Conservation (phyloP, 2,329 filamentous ascomycete genomes). For the Lasiodiplodia hormozganensis region DNA sequence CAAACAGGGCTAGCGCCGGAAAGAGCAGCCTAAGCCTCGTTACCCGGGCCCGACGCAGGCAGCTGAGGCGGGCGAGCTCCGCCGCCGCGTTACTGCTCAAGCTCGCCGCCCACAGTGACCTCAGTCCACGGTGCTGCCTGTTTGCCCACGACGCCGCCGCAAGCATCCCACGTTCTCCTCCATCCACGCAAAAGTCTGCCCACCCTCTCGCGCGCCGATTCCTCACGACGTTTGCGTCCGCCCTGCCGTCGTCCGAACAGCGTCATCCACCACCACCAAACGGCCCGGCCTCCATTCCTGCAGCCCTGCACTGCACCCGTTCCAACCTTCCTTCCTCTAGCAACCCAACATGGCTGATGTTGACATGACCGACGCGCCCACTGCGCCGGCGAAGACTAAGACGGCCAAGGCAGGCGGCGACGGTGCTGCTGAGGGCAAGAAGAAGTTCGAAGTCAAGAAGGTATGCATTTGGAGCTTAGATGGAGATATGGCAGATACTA, state of each 20-base stretch:
- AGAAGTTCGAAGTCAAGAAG: slow-evolving; percentile 99
- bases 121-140: slow-evolving; percentile 11
- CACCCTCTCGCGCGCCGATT: background rate
- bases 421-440: slow-evolving; percentile 66
- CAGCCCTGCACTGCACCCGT: background rate
- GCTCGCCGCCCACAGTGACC: background rate
- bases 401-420: slow-evolving; percentile 59
- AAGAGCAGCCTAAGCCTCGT: background rate
- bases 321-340: background rate
- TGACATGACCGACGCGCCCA: slow-evolving; percentile 88
- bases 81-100: background rate
- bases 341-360: slow-evolving; percentile 80
- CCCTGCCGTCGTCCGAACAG: slow-evolving; percentile 6
- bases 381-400: slow-evolving; percentile 58
- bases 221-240: background rate
- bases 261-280: background rate
- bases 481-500: background rate
- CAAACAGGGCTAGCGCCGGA: slow-evolving; percentile 1
- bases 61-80: slow-evolving; percentile 3
- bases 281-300: slow-evolving; percentile 11
- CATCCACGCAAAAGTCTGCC: background rate
- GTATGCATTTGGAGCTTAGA: slow-evolving; percentile 54
- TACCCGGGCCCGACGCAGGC: background rate
- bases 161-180: background rate
- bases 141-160: slow-evolving; percentile 1